Percentiles rank a stretch among this genome's conserved stretches.
phyloP scores from a whole-genome alignment of 441 rosid species.

The Jatropha multifida region DNA sequence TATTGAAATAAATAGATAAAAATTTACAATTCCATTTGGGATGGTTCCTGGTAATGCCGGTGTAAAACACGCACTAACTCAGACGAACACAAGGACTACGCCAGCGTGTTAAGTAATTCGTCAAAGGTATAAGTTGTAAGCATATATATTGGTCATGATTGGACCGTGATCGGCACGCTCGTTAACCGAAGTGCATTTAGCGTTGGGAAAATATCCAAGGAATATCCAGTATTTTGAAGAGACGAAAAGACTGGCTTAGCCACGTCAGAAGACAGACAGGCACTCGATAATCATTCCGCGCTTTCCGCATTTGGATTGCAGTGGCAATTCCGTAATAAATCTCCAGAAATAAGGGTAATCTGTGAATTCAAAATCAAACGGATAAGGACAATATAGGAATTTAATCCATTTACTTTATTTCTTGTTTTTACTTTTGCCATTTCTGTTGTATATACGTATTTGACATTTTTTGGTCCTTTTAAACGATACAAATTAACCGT shows the following conservation, averaged over 20 bases:
- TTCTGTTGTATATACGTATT: no score
- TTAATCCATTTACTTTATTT: no score
- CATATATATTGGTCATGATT: neutral
- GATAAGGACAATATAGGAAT: neutral
- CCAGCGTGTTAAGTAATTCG: no score
- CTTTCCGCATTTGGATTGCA: slow-evolving; percentile 19
- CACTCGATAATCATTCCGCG: slow-evolving; percentile 31
- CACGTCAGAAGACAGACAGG: slow-evolving; percentile 9
- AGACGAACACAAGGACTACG: neutral
- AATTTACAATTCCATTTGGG: neutral
- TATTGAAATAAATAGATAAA: neutral
- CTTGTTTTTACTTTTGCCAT: no score
- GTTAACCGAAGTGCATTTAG: neutral
- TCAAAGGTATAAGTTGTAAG: neutral
- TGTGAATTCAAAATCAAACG: neutral
- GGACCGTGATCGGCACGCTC: neutral
- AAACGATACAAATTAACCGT: no score
- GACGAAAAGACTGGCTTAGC: slow-evolving; percentile 2
- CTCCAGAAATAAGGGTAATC: neutral
- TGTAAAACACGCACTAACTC: neutral
- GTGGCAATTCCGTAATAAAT: slow-evolving; percentile 10
- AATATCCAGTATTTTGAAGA: neutral
- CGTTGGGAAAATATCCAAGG: neutral
- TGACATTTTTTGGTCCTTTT: no score
- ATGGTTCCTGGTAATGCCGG: neutral